phyloP scores from a whole-genome alignment of 2,329 filamentous ascomycete genomes.

The Aspergillus persii region DNA sequence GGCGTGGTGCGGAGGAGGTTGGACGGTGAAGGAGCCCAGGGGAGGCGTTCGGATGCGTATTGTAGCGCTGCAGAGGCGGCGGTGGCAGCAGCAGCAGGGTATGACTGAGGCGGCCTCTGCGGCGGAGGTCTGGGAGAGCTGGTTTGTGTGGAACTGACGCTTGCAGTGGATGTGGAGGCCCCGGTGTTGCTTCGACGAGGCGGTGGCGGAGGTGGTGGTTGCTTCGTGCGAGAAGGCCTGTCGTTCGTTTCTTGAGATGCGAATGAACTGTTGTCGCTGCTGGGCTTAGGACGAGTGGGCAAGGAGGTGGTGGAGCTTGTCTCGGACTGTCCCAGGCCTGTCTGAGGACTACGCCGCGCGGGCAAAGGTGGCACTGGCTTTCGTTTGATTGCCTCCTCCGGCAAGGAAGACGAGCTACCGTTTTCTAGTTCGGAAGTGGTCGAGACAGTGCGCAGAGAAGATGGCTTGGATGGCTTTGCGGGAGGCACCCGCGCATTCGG shows the following conservation, averaged over 20 bases:
- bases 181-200: slow-evolving; percentile 32
- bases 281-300: slow-evolving; percentile 24
- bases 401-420: slow-evolving; percentile 8
- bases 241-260: slow-evolving; percentile 8
- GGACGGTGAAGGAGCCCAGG: slow-evolving; percentile 20
- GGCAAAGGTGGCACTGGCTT: slow-evolving; percentile 40
- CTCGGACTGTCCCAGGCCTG: slow-evolving; percentile 9
- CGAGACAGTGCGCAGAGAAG: slow-evolving; percentile 37
- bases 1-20: slow-evolving; percentile 19
- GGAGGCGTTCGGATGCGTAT: slow-evolving; percentile 31
- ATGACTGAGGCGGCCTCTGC: slow-evolving; percentile 23
- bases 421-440: slow-evolving; percentile 19
- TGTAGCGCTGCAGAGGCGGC: slow-evolving; percentile 24
- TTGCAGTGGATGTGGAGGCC: slow-evolving; percentile 19
- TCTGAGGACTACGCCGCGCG: slow-evolving; percentile 28
- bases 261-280: background rate
- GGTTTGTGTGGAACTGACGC: slow-evolving; percentile 11
- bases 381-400: slow-evolving; percentile 27
- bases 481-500: slow-evolving; percentile 32
- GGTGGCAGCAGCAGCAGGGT: slow-evolving; percentile 19
- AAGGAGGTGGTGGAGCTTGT: slow-evolving; percentile 18
- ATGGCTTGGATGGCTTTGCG: slow-evolving; percentile 46
- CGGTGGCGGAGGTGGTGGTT: slow-evolving; percentile 30
- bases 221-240: slow-evolving; percentile 20
- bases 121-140: slow-evolving; percentile 16